A percentile compares a stretch with the other conserved stretches of the same genome.
Conservation (phyloP, 257 asterid genomes). For the Knoxia roxburghii region DNA sequence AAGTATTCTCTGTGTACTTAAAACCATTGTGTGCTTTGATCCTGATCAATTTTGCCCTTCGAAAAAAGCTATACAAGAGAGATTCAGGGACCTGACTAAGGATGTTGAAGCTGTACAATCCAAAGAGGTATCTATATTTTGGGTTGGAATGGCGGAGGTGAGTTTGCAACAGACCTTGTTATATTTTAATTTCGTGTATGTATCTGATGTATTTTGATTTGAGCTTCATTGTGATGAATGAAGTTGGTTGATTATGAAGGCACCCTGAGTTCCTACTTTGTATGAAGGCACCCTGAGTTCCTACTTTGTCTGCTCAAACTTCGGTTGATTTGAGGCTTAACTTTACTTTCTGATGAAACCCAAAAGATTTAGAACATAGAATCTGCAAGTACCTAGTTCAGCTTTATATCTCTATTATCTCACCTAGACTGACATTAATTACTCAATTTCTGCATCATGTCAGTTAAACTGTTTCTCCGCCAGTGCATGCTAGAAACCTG, state of each 20-base stretch:
- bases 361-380: background rate
- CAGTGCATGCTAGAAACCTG: background rate
- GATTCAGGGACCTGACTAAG: slow-evolving; percentile 61
- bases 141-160: slow-evolving; percentile 97
- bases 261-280: no score
- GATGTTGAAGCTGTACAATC: slow-evolving; percentile 65
- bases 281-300: no score
- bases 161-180: slow-evolving; percentile 11
- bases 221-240: background rate
- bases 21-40: background rate
- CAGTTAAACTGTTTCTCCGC: background rate
- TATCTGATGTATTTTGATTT: background rate
- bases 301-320: background rate
- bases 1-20: background rate
- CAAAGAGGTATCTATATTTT: slow-evolving; percentile 56
- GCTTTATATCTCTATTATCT: background rate
- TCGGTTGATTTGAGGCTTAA: no score
- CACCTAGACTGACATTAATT: background rate
- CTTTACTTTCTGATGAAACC: background rate
- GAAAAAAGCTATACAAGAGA: slow-evolving; percentile 64
- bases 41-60: slow-evolving; percentile 15
- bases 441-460: background rate
- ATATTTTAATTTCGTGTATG: background rate
- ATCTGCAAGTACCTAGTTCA: background rate
- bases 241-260: background rate